A percentile compares a stretch with the other conserved stretches of the same genome.
phyloP scores from a whole-genome alignment of 148 eudicot genomes.

The Camellia sinensis region DNA sequence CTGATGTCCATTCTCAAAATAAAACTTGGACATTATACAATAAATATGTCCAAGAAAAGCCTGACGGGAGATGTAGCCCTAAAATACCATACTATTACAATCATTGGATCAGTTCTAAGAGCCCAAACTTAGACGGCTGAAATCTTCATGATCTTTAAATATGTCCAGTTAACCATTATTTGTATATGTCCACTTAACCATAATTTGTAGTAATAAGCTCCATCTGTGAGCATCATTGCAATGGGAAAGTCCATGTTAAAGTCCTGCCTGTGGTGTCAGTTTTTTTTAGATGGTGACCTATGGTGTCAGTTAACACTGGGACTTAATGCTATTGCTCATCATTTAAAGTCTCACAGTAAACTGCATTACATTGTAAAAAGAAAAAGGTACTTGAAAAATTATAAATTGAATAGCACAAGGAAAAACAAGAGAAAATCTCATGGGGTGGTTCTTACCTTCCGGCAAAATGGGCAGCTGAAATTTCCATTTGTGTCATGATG shows the following conservation, averaged over 20 bases:
- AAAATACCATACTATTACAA: background rate
- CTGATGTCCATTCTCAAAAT: background rate
- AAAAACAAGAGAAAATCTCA: background rate
- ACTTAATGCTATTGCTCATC: background rate
- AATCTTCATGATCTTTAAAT: background rate
- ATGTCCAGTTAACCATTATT: background rate
- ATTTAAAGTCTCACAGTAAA: background rate
- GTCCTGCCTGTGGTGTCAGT: background rate
- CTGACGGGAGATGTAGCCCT: background rate
- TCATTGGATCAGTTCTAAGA: background rate
- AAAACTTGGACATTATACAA: background rate
- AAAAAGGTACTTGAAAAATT: background rate
- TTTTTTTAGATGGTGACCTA: too few relatives aligned
- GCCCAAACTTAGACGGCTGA: background rate
- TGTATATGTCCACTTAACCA: background rate
- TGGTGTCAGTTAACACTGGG: background rate
- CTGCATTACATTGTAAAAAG: too few relatives aligned
- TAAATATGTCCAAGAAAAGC: background rate
- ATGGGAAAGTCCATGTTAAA: background rate
- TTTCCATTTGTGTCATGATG: background rate
- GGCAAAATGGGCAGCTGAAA: conserved; percentile 94
- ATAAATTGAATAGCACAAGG: background rate
- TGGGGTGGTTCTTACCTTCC: conserved; percentile 60
- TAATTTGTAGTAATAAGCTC: too few relatives aligned
- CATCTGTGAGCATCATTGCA: background rate